These are phyloP conservation scores for Penicillium sp. DNA, from an alignment of 2,329 filamentous ascomycete species.

Conservation along the genomic window DNA sequence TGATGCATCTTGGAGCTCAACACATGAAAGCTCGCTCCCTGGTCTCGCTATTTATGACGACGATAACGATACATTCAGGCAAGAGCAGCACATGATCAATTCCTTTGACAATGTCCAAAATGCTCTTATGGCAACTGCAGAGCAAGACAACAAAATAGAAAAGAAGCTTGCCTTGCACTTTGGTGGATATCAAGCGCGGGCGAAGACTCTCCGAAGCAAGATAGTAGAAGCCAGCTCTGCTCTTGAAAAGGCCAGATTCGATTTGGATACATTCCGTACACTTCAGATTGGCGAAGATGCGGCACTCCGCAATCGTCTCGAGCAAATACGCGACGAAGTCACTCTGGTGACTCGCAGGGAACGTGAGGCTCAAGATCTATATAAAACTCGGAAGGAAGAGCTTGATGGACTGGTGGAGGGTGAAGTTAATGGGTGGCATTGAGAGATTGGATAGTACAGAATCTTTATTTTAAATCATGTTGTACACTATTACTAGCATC, in stretches of 20 bases:
- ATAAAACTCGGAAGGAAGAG: constrained; percentile 72
- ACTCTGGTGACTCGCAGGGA: constrained; percentile 74
- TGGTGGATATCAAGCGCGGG: constrained; percentile 84
- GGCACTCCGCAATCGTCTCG: constrained; percentile 67
- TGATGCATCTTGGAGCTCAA: constrained; percentile 48
- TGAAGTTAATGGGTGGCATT: constrained; percentile 38
- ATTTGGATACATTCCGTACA: constrained; percentile 69
- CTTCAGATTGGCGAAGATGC: constrained; percentile 76
- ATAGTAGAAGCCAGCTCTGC: constrained; percentile 70
- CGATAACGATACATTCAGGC: constrained; percentile 59
- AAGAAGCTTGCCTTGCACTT: constrained; percentile 87
- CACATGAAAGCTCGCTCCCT: constrained; percentile 56
- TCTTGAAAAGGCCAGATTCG: constrained; percentile 67
- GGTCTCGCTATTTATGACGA: constrained; percentile 78
- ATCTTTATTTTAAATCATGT: neutral
- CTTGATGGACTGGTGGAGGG: constrained; percentile 55
- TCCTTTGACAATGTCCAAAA: constrained; percentile 75
- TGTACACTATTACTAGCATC: constrained; percentile 7
- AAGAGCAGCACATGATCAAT: constrained; percentile 58
- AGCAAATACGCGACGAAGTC: constrained; percentile 76
- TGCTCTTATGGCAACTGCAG: constrained; percentile 67
- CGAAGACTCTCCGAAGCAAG: constrained; percentile 75
- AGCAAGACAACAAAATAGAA: constrained; percentile 80
- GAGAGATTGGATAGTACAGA: constrained; percentile 11
- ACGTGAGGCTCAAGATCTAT: constrained; percentile 85